A percentile compares a stretch with the other conserved stretches of the same genome.
Conservation (phyloP, 352 stramenopile species). For the Thraustotheca clavata region DNA sequence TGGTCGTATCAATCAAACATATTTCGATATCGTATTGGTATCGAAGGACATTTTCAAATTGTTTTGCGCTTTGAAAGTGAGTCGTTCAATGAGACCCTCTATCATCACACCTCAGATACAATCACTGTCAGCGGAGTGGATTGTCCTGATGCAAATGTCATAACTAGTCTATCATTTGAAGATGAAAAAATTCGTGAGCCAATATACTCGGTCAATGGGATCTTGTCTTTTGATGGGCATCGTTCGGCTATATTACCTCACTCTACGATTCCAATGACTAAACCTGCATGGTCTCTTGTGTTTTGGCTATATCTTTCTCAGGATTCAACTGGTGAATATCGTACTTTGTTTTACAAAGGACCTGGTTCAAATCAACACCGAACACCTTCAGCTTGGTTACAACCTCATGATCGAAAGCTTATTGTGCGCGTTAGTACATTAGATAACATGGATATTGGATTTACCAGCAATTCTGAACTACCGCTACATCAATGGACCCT, state of each 20-base stretch:
- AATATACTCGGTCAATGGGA: slow-evolving; percentile 34
- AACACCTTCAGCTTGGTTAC: slow-evolving; percentile 76
- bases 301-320: slow-evolving; percentile 58
- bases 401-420: slow-evolving; percentile 48
- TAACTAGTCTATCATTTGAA: not conserved
- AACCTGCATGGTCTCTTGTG: slow-evolving; percentile 56
- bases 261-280: slow-evolving; percentile 28
- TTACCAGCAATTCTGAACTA: slow-evolving; percentile 38
- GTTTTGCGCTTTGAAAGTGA: not conserved
- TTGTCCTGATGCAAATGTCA: not conserved
- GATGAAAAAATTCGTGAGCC: slow-evolving; percentile 4
- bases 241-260: slow-evolving; percentile 42
- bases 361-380: slow-evolving; percentile 47
- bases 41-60: slow-evolving; percentile 28
- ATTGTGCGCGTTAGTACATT: slow-evolving; percentile 62
- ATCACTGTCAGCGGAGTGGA: not conserved
- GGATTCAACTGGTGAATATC: slow-evolving; percentile 44
- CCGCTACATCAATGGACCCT: slow-evolving; percentile 54
- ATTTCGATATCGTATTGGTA: slow-evolving; percentile 34
- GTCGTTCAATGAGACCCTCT: not conserved
- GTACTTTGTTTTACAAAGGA: slow-evolving; percentile 79
- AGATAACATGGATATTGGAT: slow-evolving; percentile 41
- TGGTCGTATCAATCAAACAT: not conserved
- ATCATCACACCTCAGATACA: not conserved
- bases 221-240: slow-evolving; percentile 39